A percentile compares a stretch with the other conserved stretches of the same genome.
phyloP scores from a whole-genome alignment of 345 rosid species.

The Murraya koenigii region DNA sequence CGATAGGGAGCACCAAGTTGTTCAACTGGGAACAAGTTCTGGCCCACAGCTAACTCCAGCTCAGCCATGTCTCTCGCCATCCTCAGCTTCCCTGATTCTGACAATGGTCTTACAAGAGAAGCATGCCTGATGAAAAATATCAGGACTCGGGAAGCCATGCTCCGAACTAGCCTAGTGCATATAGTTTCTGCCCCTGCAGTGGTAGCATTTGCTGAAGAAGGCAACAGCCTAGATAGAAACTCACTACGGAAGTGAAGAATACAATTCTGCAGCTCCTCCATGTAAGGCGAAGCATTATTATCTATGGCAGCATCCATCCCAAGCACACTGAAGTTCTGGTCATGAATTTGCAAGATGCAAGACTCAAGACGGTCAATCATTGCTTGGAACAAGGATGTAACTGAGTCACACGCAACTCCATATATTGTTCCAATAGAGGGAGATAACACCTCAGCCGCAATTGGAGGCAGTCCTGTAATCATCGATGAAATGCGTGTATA shows the following conservation, averaged over 20 bases:
- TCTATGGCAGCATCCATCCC: conserved; percentile 84
- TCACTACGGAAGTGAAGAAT: conserved; percentile 87
- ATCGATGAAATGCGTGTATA: conserved; percentile 71
- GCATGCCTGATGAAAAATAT: conserved; percentile 89
- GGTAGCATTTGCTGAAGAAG: conserved; percentile 56
- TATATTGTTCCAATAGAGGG: conserved; percentile 71
- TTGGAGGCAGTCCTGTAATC: conserved; percentile 63
- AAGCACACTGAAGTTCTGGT: conserved; percentile 72
- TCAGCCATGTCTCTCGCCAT: conserved; percentile 99
- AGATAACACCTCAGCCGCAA: conserved; percentile 82
- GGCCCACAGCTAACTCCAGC: conserved; percentile 93
- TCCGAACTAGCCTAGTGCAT: conserved; percentile 86
- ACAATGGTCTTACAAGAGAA: conserved; percentile 91
- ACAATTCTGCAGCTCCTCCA: conserved; percentile 92
- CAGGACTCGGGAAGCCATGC: conserved; percentile 86
- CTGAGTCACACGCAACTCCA: conserved; percentile 85
- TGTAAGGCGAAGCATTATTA: conserved; percentile 86
- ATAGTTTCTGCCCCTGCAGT: conserved; percentile 70
- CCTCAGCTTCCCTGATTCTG: conserved; percentile 96
- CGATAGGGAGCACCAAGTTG: conserved; percentile 93
- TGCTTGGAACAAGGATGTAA: conserved; percentile 85
- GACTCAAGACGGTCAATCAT: conserved; percentile 90
- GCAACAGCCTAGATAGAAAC: conserved; percentile 79
- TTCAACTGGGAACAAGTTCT: conserved; percentile 92
- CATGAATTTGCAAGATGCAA: conserved; percentile 89